phyloP scores from a whole-genome alignment of 1,284 basidiomycete genomes.

The Cutaneotrichosporon cutaneum region DNA sequence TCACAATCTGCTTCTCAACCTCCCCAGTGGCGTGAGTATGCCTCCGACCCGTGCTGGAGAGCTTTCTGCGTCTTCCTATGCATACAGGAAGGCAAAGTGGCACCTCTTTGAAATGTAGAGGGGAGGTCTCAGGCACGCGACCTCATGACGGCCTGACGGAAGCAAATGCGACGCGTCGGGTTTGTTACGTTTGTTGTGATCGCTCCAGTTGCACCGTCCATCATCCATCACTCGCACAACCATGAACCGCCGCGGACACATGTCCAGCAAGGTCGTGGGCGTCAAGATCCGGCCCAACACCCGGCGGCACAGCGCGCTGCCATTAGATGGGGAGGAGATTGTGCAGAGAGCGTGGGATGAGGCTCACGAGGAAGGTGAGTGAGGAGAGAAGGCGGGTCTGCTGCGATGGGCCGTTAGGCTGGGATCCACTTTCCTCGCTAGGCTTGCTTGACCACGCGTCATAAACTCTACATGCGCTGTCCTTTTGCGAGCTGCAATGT shows the following conservation, averaged over 20 bases:
- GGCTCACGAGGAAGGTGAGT: conserved; percentile 20
- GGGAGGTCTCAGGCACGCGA: neutral
- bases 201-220: neutral
- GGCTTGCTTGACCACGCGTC: too few species aligned
- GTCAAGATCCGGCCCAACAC: conserved; percentile 46
- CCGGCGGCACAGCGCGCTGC: conserved; percentile 8
- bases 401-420: too few species aligned
- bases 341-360: conserved; percentile 28
- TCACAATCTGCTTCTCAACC: too few species aligned
- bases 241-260: conserved; percentile 46
- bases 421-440: too few species aligned
- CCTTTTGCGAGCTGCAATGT: too few species aligned
- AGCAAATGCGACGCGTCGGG: neutral
- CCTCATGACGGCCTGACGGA: neutral
- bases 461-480: too few species aligned
- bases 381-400: neutral
- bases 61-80: neutral
- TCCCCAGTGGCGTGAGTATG: too few species aligned
- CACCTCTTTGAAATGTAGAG: too few species aligned
- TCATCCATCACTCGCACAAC: neutral
- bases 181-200: conserved; percentile 16
- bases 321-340: conserved; percentile 30
- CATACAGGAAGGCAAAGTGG: too few species aligned
- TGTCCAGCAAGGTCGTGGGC: conserved; percentile 46
- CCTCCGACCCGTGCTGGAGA: neutral